Evolutionary conservation across 495 filamentous ascomycete species (phyloP).

Genomic region (Jackrogersella minutella): DNA sequence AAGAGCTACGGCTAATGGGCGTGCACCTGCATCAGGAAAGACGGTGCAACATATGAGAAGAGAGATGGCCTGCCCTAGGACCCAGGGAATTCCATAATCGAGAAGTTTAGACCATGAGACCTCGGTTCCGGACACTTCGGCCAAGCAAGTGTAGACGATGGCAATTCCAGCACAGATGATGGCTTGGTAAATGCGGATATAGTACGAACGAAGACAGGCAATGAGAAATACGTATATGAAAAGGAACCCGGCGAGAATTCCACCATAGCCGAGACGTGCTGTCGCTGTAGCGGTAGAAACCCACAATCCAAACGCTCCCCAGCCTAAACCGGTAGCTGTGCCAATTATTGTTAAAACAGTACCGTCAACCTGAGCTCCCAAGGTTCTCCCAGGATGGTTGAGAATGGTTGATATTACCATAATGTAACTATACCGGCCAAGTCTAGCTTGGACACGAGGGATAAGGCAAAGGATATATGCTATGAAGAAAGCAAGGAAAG

Average conservation of each 20-base stretch:
- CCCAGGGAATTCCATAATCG: slow-evolving; percentile 65
- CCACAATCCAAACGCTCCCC: slow-evolving; percentile 62
- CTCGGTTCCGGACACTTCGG: slow-evolving; percentile 50
- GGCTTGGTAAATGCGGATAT: slow-evolving; percentile 62
- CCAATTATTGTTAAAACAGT: slow-evolving; percentile 60
- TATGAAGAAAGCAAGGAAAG: slow-evolving; percentile 62
- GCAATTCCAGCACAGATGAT: slow-evolving; percentile 63
- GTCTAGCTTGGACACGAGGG: slow-evolving; percentile 50
- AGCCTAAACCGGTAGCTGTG: slow-evolving; percentile 62
- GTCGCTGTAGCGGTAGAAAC: slow-evolving; percentile 56
- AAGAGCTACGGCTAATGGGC: slow-evolving; percentile 55
- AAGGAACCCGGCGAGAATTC: slow-evolving; percentile 60
- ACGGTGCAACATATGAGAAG: slow-evolving; percentile 55
- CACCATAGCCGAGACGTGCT: slow-evolving; percentile 59
- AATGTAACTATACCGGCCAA: slow-evolving; percentile 63
- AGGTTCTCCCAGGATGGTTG: slow-evolving; percentile 60
- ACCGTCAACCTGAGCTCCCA: slow-evolving; percentile 65
- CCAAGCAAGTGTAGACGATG: slow-evolving; percentile 60
- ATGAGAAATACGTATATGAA: slow-evolving; percentile 59
- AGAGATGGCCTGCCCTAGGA: slow-evolving; percentile 60
- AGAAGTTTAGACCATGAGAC: slow-evolving; percentile 58
- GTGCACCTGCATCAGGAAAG: slow-evolving; percentile 62
- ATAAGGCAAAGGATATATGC: slow-evolving; percentile 64
- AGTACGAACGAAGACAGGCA: slow-evolving; percentile 61
- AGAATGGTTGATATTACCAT: slow-evolving; percentile 61